Evolutionary conservation across 345 rosid genomes (phyloP).

Genomic region (Rhodamnia rubescens): DNA sequence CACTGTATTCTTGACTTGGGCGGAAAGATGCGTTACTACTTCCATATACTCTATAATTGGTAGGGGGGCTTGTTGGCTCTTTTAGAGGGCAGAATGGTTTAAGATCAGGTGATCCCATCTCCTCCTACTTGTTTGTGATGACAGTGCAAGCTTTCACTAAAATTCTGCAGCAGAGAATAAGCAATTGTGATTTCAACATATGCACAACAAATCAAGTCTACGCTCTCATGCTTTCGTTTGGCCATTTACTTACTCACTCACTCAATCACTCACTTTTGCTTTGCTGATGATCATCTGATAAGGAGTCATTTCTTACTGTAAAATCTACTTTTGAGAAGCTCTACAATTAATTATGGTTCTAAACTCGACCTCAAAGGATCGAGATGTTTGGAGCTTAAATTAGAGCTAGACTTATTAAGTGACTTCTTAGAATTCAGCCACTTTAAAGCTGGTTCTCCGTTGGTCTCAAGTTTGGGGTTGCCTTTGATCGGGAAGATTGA

Average conservation of each 20-base stretch:
- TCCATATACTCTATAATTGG: background rate
- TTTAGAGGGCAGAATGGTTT: background rate
- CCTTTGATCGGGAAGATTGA: too few relatives aligned
- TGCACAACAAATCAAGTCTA: background rate
- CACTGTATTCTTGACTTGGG: too few relatives aligned
- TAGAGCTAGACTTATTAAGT: background rate
- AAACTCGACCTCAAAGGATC: too few relatives aligned
- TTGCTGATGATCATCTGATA: rapidly evolving
- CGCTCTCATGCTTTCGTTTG: background rate
- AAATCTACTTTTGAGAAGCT: too few relatives aligned
- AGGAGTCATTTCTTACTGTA: background rate
- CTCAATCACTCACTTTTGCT: background rate
- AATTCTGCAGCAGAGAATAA: background rate
- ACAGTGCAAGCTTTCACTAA: background rate
- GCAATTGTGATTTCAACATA: too few relatives aligned
- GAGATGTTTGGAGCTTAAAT: background rate
- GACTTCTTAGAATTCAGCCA: background rate
- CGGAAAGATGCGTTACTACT: too few relatives aligned
- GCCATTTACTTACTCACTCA: too few relatives aligned
- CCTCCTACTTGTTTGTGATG: background rate
- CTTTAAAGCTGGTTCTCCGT: background rate
- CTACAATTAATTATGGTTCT: too few relatives aligned
- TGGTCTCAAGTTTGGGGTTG: too few relatives aligned
- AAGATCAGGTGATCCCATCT: background rate
- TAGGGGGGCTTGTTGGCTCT: background rate